Percentiles rank a stretch among this genome's conserved stretches.
phyloP scores from a whole-genome alignment of 305 asterid species.

The Fraxinus albicans region DNA sequence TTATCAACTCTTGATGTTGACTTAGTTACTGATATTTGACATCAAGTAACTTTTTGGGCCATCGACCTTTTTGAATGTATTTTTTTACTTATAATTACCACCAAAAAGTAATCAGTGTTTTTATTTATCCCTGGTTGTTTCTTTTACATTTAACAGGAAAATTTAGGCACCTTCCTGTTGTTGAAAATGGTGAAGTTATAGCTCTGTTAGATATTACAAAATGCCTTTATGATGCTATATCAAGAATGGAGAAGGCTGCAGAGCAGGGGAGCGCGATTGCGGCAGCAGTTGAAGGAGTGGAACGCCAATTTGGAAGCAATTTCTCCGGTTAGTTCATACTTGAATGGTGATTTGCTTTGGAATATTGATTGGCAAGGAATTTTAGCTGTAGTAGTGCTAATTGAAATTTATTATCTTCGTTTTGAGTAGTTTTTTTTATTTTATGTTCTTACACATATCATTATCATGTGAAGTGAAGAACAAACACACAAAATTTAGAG shows the following conservation, averaged over 20 bases:
- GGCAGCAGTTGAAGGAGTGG: constrained; percentile 98
- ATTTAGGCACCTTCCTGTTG: constrained; percentile 97
- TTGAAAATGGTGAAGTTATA: constrained; percentile 97
- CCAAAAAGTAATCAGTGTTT: background rate
- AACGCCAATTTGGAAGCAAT: constrained; percentile 86
- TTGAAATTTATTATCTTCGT: background rate
- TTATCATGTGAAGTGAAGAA: background rate
- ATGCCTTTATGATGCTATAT: constrained; percentile 96
- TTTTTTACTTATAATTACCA: constrained; percentile 1
- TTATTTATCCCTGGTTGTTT: background rate
- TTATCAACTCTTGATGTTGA: background rate
- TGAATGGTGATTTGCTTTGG: constrained; percentile 6
- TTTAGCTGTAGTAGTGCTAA: background rate
- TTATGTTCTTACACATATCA: background rate
- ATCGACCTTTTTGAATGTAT: background rate
- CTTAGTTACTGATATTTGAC: background rate
- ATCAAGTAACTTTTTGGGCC: background rate
- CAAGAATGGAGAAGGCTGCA: constrained; percentile 98
- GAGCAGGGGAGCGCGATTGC: constrained; percentile 98
- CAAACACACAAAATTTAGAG: background rate
- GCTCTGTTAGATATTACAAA: constrained; percentile 90
- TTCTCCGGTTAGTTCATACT: constrained; percentile 60
- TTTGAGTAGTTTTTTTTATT: background rate
- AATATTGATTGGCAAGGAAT: background rate
- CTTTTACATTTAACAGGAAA: constrained; percentile 53